Evolutionary conservation across 78 protist species (phyloP).

Genomic region (Planoprotostelium fungivorum): DNA sequence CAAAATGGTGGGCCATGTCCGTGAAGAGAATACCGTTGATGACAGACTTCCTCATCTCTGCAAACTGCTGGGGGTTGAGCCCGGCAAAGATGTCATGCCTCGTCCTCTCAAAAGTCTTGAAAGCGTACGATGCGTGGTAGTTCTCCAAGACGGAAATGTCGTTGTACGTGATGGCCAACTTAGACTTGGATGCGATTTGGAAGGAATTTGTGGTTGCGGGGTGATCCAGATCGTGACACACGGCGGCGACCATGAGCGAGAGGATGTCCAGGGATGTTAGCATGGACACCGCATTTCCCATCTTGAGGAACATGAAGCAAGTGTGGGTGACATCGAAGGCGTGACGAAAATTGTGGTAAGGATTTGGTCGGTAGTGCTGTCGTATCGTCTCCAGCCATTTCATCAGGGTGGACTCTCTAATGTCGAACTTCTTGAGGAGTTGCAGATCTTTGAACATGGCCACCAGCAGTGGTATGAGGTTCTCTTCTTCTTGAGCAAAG

Average conservation of each 20-base stretch:
- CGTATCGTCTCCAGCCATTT: neutral
- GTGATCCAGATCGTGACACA: conserved; percentile 34
- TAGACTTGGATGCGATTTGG: neutral
- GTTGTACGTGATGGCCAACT: conserved; percentile 34
- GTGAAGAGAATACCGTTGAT: conserved; percentile 7
- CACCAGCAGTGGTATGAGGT: neutral
- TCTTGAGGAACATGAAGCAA: neutral
- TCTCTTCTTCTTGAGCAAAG: neutral
- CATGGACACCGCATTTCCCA: neutral
- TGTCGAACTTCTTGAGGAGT: neutral
- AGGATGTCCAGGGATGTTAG: neutral
- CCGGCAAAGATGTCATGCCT: neutral
- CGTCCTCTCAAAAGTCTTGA: neutral
- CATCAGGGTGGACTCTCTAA: neutral
- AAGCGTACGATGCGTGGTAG: conserved; percentile 3
- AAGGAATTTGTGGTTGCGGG: conserved; percentile 11
- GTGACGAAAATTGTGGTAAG: conserved; percentile 40
- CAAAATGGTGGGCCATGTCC: conserved; percentile 5
- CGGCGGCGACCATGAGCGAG: conserved; percentile 14
- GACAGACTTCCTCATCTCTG: neutral
- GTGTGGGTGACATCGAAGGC: conserved; percentile 37
- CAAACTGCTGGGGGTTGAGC: neutral
- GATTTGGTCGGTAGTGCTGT: neutral
- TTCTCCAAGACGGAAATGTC: conserved; percentile 27
- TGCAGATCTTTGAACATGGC: neutral